Evolutionary conservation across 148 eudicot genomes (phyloP).

Genomic region (Arctostaphylos glauca): DNA sequence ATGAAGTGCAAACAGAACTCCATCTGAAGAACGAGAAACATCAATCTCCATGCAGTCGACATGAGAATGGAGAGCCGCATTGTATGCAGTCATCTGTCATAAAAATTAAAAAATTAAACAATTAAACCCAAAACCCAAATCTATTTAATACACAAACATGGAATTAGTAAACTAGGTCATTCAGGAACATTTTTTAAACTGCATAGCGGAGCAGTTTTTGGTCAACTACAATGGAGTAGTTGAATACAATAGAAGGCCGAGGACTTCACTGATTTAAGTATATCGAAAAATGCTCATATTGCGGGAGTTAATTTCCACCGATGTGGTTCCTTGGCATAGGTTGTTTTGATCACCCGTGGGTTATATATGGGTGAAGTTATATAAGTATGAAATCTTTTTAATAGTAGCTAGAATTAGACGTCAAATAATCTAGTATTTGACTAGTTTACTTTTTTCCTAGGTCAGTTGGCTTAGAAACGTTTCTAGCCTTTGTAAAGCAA

Average conservation of each 20-base stretch:
- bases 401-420: no score
- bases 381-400: no score
- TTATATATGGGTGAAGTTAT: no score
- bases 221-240: not conserved
- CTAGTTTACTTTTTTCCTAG: no score
- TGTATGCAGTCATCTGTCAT: constrained; percentile 76
- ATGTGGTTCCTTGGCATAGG: not conserved
- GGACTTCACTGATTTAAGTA: not conserved
- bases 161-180: not conserved
- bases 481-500: no score
- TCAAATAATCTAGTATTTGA: no score
- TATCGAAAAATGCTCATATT: not conserved
- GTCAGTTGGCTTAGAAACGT: no score
- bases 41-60: constrained; percentile 96
- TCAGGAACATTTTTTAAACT: not conserved
- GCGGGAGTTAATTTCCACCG: not conserved
- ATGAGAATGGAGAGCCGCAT: constrained; percentile 56
- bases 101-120: constrained; percentile 20
- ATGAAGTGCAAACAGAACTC: constrained; percentile 87
- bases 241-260: not conserved
- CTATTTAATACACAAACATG: not conserved
- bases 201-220: not conserved
- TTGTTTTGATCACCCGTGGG: no score
- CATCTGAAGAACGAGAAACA: constrained; percentile 93
- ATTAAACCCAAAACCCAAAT: not conserved